Base-by-base conservation (phyloP, 1,139 yeast species). In the Zygoascus sp. region DNA sequence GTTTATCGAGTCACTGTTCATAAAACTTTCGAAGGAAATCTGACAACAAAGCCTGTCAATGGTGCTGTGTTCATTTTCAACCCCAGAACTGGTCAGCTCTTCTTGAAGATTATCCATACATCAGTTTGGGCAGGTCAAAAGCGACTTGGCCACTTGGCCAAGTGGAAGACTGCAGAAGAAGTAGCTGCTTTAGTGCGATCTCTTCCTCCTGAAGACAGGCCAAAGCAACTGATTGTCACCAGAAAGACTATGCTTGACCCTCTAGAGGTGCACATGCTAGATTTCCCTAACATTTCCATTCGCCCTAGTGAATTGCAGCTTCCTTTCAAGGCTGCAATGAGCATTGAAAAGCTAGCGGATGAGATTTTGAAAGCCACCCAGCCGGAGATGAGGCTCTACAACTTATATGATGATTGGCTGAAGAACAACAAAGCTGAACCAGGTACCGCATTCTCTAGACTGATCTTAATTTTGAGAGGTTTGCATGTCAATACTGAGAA, bases 121-220 rank as follows among this genome's bases (percentile, higher is more conserved):
- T 85, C 95, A 6, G 96, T 89, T 1, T 94, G 97, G 95, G 83
- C 96, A 1, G 99, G 99, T 13, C 97, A 94, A 64, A 90, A 89
- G 60, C 83, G 97, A 58, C 73, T 92, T 55, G 87, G 95, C 23
- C 97, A 92, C 63, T 71, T 94, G 53, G 94, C 97, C 0, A 92
- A 92, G 63, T 94, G 98, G 98, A 92, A 92, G 64, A 83, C 97
- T 1, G 98, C 98, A 0, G 99, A 94, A 66, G 98, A 92, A 67
- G 95, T 89, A 21, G 92, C 96, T 9, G 96, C 96, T 0, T 71
- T 92, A 54, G 77, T 92, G 21, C 75, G 97, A 42, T 87, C 97
- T 0, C 68, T 92, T 50, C 97, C 97, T 0, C 76, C 80, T 48
- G 97, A 92, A 62, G 97, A 92, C 64, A 97, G 90, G 60, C 98